Evolutionary conservation across 31 red algal species (phyloP).

Genomic region (Porphyra umbilicalis): DNA sequence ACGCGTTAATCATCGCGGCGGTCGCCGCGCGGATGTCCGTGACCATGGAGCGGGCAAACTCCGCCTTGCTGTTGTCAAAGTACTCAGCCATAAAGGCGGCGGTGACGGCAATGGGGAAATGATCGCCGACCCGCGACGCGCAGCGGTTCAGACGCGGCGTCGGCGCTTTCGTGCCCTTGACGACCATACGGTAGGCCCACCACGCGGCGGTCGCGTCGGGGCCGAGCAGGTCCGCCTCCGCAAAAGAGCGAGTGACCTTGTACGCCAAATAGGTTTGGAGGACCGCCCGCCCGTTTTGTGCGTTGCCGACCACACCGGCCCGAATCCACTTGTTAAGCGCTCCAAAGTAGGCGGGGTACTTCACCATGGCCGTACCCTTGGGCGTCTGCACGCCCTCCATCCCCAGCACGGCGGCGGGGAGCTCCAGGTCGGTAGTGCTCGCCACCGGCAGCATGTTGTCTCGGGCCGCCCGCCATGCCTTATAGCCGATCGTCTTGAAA

Average conservation of each 20-base stretch:
- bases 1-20: constrained; percentile 24
- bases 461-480: not conserved
- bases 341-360: not conserved
- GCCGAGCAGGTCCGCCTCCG: not conserved
- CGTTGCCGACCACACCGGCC: not conserved
- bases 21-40: constrained; percentile 56
- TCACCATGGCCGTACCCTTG: not conserved
- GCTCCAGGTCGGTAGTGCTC: not conserved
- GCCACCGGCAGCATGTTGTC: not conserved
- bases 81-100: constrained; percentile 66
- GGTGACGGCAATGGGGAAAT: constrained; percentile 32
- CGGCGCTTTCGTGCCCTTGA: not conserved
- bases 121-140: not conserved
- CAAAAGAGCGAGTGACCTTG: not conserved
- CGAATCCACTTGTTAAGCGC: not conserved
- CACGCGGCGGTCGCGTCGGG: not conserved
- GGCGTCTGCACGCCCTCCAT: not conserved
- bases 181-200: not conserved
- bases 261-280: not conserved
- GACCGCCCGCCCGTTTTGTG: not conserved
- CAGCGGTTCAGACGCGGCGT: not conserved
- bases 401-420: not conserved
- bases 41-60: constrained; percentile 38
- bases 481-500: not conserved
- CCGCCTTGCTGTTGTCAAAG: constrained; percentile 31